These are phyloP conservation scores for Xerocomus spinulosus DNA, from an alignment of 768 basidiomycete species.

Conservation along the genomic window DNA sequence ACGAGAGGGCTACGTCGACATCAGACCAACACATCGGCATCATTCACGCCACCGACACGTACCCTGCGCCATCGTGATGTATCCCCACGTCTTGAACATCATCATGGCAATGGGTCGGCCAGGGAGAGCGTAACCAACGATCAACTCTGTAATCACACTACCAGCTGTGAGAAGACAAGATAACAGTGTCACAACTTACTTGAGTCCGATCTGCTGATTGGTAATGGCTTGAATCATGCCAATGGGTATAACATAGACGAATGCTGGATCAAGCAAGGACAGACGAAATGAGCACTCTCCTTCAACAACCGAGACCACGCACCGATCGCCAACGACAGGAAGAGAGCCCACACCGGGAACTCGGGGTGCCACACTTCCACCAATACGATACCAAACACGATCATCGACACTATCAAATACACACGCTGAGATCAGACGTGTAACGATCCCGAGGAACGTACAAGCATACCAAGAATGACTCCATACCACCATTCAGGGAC, in stretches of 20 bases:
- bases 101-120: conserved; percentile 74
- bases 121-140: conserved; percentile 52
- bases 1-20: background rate
- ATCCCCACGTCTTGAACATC: conserved; percentile 75
- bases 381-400: conserved; percentile 54
- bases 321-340: conserved; percentile 30
- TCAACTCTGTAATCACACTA: conserved; percentile 54
- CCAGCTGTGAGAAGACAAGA: conserved; percentile 1
- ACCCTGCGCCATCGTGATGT: conserved; percentile 56
- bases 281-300: background rate
- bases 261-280: conserved; percentile 20
- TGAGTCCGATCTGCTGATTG: conserved; percentile 63
- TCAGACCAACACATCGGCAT: background rate
- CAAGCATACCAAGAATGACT: conserved; percentile 22
- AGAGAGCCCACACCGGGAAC: conserved; percentile 40
- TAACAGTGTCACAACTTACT: conserved; percentile 5
- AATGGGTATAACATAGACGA: conserved; percentile 70
- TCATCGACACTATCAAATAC: conserved; percentile 37
- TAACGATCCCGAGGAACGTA: background rate
- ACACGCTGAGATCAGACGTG: background rate
- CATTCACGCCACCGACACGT: background rate
- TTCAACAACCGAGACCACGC: conserved; percentile 12
- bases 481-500: conserved; percentile 63
- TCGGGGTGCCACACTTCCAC: conserved; percentile 60
- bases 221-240: conserved; percentile 76